These are phyloP conservation scores for Nematocida minor DNA, from an alignment of 371 early-diverging fungal genomes.

Conservation along the genomic window DNA sequence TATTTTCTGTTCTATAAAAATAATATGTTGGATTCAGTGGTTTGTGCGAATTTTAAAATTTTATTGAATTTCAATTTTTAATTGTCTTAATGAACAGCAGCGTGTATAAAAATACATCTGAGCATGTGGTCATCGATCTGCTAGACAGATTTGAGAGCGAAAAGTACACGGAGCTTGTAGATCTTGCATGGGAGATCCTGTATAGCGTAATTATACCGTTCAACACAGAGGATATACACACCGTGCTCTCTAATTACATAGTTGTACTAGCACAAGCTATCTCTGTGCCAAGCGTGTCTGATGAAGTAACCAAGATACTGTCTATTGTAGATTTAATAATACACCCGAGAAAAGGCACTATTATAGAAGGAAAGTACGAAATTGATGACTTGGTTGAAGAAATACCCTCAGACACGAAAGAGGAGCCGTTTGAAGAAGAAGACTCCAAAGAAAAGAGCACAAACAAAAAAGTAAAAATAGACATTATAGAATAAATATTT, in stretches of 20 bases:
- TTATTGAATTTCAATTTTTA: background rate
- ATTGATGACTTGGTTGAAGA: background rate
- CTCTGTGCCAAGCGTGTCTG: background rate
- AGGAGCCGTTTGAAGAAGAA: background rate
- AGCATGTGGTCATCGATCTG: background rate
- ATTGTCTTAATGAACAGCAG: background rate
- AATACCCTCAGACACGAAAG: background rate
- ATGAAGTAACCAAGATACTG: slow-evolving; percentile 3
- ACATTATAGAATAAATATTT: slow-evolving; percentile 7
- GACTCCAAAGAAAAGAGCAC: background rate
- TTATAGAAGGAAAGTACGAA: slow-evolving; percentile 15
- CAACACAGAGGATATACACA: slow-evolving; percentile 8
- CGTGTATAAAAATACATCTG: background rate
- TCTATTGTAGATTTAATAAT: slow-evolving; percentile 37
- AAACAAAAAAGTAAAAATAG: background rate
- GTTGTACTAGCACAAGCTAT: slow-evolving; percentile 27
- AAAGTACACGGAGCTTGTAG: slow-evolving; percentile 7
- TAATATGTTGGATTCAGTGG: no score
- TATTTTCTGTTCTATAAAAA: no score
- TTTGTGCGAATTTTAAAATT: background rate
- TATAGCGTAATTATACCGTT: slow-evolving; percentile 38
- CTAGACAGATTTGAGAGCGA: slow-evolving; percentile 28
- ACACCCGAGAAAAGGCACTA: slow-evolving; percentile 44
- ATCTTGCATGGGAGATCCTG: slow-evolving; percentile 17
- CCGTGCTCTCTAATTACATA: background rate